Percentiles rank a stretch among this genome's conserved stretches.
Evolutionary conservation across 208 protist species (phyloP).

Genomic region (Leishmania lainsoni): DNA sequence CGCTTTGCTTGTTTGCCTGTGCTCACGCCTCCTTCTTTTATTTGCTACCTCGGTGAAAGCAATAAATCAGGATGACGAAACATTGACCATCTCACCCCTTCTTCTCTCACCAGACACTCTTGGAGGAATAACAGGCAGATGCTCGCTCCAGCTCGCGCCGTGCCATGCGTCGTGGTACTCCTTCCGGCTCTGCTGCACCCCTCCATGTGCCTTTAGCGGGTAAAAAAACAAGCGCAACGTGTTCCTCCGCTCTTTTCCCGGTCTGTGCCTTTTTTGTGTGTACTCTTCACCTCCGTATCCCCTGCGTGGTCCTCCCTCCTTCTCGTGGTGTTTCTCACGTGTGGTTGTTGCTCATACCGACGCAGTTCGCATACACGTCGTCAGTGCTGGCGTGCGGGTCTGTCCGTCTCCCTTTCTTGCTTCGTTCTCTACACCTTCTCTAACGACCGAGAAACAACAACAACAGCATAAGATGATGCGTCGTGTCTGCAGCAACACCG

Average conservation of each 20-base stretch:
- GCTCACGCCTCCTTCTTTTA: background rate
- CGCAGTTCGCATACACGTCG: constrained; percentile 1
- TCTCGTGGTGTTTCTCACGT: background rate
- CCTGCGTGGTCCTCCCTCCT: background rate
- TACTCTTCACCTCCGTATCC: background rate
- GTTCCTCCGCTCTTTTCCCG: background rate
- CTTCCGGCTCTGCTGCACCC: background rate
- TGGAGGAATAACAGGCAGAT: background rate
- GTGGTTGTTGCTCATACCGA: background rate
- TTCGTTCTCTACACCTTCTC: constrained; percentile 7
- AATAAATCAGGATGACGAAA: background rate
- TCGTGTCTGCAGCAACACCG: constrained; percentile 37
- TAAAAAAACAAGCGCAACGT: background rate
- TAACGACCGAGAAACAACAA: constrained; percentile 5
- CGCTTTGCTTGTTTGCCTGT: background rate
- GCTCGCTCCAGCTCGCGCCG: background rate
- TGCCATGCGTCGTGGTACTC: background rate
- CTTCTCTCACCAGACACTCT: background rate
- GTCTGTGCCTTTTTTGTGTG: background rate
- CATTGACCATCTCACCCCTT: background rate
- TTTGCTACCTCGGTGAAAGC: background rate
- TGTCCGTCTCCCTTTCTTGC: constrained; percentile 11
- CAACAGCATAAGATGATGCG: constrained; percentile 36
- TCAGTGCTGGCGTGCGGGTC: background rate
- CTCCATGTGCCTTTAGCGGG: background rate